Evolutionary conservation across 805 yeast species (phyloP).

Genomic region (Diddensiella transvaalensis): DNA sequence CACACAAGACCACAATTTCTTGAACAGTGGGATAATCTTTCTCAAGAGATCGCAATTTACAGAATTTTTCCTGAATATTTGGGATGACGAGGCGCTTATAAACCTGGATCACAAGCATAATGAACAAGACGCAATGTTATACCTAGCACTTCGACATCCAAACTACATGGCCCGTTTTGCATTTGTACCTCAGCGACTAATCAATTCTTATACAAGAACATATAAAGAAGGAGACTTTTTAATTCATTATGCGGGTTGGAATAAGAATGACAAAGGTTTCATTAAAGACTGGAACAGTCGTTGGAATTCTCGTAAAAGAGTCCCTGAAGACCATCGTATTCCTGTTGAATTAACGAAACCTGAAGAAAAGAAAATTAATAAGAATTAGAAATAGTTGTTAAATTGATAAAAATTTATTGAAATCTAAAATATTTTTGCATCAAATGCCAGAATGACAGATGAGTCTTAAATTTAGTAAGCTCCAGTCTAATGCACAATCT

Average conservation of each 20-base stretch:
- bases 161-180: slow-evolving; percentile 25
- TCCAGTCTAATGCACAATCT: too few relatives aligned
- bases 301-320: slow-evolving; percentile 6
- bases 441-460: too few relatives aligned
- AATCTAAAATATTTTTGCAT: too few relatives aligned
- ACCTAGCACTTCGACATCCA: slow-evolving; percentile 18
- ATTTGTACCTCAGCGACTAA: slow-evolving; percentile 29
- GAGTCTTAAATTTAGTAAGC: too few relatives aligned
- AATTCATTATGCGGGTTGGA: slow-evolving; percentile 31
- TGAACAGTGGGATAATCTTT: slow-evolving; percentile 34
- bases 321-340: slow-evolving; percentile 4
- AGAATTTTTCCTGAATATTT: slow-evolving; percentile 27
- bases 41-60: slow-evolving; percentile 25
- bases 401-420: too few relatives aligned
- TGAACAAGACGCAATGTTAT: slow-evolving; percentile 27
- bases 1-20: slow-evolving; percentile 28
- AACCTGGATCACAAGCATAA: slow-evolving; percentile 16
- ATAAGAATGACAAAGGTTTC: not conserved
- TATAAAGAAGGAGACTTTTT: slow-evolving; percentile 28
- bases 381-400: not conserved
- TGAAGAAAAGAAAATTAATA: not conserved
- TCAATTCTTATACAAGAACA: slow-evolving; percentile 27
- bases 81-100: slow-evolving; percentile 26
- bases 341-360: not conserved
- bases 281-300: not conserved